Conservation (phyloP, 495 filamentous ascomycete genomes). For the Hypoxylon crocopeplum region DNA sequence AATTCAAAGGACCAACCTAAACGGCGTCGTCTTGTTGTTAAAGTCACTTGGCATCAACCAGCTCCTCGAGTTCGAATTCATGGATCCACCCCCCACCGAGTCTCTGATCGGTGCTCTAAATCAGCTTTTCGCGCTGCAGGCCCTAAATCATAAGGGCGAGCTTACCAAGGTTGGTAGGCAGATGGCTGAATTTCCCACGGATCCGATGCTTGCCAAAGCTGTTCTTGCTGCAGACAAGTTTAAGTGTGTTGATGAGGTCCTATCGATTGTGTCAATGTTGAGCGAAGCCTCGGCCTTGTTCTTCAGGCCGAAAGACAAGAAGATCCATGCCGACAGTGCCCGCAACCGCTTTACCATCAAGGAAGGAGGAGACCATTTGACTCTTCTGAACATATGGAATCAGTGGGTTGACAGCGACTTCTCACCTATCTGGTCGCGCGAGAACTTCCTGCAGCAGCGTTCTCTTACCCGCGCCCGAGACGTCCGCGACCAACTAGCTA, state of each 20-base stretch:
- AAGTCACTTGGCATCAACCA: slow-evolving; percentile 95
- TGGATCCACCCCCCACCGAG: slow-evolving; percentile 92
- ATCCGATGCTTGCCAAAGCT: slow-evolving; percentile 90
- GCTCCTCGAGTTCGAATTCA: slow-evolving; percentile 93
- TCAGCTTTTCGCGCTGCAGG: slow-evolving; percentile 89
- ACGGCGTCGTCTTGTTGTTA: slow-evolving; percentile 80
- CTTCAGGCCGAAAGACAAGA: slow-evolving; percentile 97
- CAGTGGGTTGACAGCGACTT: slow-evolving; percentile 96
- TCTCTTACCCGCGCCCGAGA: slow-evolving; percentile 86
- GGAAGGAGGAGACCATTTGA: slow-evolving; percentile 91
- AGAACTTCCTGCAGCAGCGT: slow-evolving; percentile 94
- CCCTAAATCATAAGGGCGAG: slow-evolving; percentile 87
- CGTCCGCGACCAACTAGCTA: slow-evolving; percentile 92
- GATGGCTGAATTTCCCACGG: slow-evolving; percentile 96
- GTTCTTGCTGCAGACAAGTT: slow-evolving; percentile 89
- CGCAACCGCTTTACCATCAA: slow-evolving; percentile 91
- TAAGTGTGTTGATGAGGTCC: slow-evolving; percentile 91
- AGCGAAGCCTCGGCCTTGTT: slow-evolving; percentile 88
- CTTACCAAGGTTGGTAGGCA: slow-evolving; percentile 92
- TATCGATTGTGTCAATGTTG: slow-evolving; percentile 95
- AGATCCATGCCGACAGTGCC: slow-evolving; percentile 92
- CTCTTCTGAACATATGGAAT: slow-evolving; percentile 95
- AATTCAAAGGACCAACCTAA: slow-evolving; percentile 91
- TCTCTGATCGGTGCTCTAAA: slow-evolving; percentile 90
- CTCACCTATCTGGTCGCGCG: slow-evolving; percentile 83